Conservation (phyloP, 2,329 filamentous ascomycete genomes). For the Beauveria sp. region DNA sequence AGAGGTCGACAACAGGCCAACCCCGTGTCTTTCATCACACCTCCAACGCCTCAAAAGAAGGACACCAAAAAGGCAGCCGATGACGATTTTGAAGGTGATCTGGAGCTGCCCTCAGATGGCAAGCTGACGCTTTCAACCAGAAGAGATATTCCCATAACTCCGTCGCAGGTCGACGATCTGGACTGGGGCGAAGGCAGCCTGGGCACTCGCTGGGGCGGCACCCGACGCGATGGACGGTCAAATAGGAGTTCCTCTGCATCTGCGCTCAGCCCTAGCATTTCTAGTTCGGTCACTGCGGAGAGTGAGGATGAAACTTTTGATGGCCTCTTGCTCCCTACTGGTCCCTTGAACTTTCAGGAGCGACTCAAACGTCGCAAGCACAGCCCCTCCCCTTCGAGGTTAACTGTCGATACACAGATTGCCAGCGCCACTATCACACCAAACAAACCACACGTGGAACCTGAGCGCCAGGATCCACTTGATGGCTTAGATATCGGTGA, state of each 20-base stretch:
- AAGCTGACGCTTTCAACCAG: slow-evolving; percentile 57
- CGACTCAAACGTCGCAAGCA: slow-evolving; percentile 66
- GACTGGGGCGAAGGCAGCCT: slow-evolving; percentile 94
- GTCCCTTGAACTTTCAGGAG: slow-evolving; percentile 74
- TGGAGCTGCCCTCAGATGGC: slow-evolving; percentile 62
- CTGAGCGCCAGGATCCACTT: slow-evolving; percentile 69
- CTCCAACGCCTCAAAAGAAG: slow-evolving; percentile 45
- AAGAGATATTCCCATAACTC: slow-evolving; percentile 55
- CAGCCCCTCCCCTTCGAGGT: slow-evolving; percentile 47
- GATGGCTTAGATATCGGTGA: slow-evolving; percentile 80
- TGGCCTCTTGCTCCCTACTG: slow-evolving; percentile 77
- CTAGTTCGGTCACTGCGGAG: slow-evolving; percentile 83
- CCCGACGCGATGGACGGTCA: slow-evolving; percentile 68
- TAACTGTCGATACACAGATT: slow-evolving; percentile 28
- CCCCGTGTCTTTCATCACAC: slow-evolving; percentile 45
- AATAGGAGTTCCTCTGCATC: slow-evolving; percentile 81
- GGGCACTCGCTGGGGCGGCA: slow-evolving; percentile 83
- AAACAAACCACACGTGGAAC: slow-evolving; percentile 28
- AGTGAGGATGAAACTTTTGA: slow-evolving; percentile 91
- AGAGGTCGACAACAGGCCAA: slow-evolving; percentile 48
- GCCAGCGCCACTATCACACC: slow-evolving; percentile 13
- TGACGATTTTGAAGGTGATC: slow-evolving; percentile 65
- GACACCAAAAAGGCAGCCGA: slow-evolving; percentile 29
- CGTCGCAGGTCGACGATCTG: slow-evolving; percentile 63
- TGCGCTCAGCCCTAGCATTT: slow-evolving; percentile 83